These are phyloP conservation scores for Eucalyptus tenuipes DNA, from an alignment of 345 rosid species.

Conservation along the genomic window DNA sequence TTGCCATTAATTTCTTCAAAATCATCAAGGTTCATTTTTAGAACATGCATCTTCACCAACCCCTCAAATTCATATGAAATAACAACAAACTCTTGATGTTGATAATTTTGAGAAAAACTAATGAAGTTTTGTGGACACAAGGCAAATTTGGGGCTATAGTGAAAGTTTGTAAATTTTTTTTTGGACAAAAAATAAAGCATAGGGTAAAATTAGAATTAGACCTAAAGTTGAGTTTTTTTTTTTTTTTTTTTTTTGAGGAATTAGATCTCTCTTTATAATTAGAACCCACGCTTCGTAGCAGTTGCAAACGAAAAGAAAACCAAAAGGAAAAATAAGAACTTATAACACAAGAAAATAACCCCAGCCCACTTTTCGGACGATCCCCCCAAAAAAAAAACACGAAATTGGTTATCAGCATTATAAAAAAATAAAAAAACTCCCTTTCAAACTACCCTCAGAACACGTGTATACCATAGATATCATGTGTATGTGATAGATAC, in stretches of 20 bases:
- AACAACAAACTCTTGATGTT: background rate
- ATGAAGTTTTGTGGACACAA: background rate
- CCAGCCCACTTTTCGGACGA: accelerated
- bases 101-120: too few species aligned
- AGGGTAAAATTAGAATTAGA: too few species aligned
- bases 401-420: background rate
- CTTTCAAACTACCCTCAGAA: background rate
- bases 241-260: too few species aligned
- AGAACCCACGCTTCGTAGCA: background rate
- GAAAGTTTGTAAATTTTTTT: background rate
- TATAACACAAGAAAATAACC: background rate
- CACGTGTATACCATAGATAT: background rate
- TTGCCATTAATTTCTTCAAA: too few species aligned
- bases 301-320: background rate
- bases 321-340: too few species aligned
- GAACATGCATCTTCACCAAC: background rate
- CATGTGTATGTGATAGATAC: too few species aligned
- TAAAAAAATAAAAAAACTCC: too few species aligned
- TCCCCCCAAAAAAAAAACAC: background rate
- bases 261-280: background rate
- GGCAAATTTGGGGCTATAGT: background rate
- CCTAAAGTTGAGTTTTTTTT: too few species aligned
- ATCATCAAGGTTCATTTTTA: too few species aligned
- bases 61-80: too few species aligned
- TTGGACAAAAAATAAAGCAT: background rate